Evolutionary conservation across 1,139 yeast genomes (phyloP).

Genomic region (Kodamaea plutei): DNA sequence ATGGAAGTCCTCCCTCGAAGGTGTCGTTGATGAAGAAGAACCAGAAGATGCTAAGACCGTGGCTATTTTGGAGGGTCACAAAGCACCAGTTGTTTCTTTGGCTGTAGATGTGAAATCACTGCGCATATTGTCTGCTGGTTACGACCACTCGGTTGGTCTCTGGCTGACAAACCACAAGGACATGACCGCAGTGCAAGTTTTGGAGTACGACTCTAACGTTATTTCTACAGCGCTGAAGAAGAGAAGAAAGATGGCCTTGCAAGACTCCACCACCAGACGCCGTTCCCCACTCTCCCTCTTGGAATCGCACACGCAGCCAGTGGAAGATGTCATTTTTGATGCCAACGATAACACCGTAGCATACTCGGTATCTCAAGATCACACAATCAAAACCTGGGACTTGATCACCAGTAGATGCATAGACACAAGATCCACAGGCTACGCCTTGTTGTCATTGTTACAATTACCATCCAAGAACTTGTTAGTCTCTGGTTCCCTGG

Average conservation of each 20-base stretch:
- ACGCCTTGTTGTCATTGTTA: conserved; percentile 71
- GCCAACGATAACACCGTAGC: conserved; percentile 70
- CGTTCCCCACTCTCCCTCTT: conserved; percentile 76
- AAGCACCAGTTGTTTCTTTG: conserved; percentile 77
- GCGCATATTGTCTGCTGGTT: conserved; percentile 77
- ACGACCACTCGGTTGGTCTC: conserved; percentile 74
- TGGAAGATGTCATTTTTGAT: conserved; percentile 79
- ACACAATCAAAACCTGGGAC: conserved; percentile 94
- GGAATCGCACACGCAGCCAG: conserved; percentile 82
- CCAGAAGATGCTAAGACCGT: conserved; percentile 61
- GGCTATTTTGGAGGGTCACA: conserved; percentile 86
- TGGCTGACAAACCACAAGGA: conserved; percentile 89
- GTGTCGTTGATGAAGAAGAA: conserved; percentile 33
- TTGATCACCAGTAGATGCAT: conserved; percentile 76
- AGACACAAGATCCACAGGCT: conserved; percentile 87
- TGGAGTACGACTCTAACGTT: conserved; percentile 46
- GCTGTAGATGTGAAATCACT: conserved; percentile 51
- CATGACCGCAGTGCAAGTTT: conserved; percentile 70
- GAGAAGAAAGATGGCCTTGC: conserved; percentile 77
- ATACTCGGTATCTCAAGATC: conserved; percentile 94
- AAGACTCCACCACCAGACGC: conserved; percentile 73
- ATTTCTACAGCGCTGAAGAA: conserved; percentile 80
- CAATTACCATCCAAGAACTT: conserved; percentile 63
- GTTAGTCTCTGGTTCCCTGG: conserved; percentile 90
- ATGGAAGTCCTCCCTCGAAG: conserved; percentile 69